These are phyloP conservation scores for Jatropha podagrica DNA, from an alignment of 441 rosid species.

Conservation along the genomic window DNA sequence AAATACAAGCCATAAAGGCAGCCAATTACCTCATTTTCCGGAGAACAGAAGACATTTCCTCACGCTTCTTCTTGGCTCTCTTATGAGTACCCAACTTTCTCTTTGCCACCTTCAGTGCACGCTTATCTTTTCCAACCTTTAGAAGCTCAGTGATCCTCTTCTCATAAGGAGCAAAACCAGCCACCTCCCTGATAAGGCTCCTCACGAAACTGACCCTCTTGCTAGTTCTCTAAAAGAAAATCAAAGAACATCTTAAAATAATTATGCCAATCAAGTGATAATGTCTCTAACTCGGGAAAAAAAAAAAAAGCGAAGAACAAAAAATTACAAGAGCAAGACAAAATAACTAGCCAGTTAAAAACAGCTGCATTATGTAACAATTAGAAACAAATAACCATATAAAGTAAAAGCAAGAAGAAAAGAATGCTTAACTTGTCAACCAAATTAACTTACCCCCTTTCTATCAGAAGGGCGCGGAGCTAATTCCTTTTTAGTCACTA, in stretches of 20 bases:
- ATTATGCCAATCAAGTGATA: neutral
- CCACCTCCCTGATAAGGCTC: slow-evolving; percentile 54
- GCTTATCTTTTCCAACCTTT: slow-evolving; percentile 59
- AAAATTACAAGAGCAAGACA: neutral
- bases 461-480: slow-evolving; percentile 50
- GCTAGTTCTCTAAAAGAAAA: slow-evolving; percentile 42
- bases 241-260: neutral
- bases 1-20: neutral
- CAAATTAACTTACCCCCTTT: slow-evolving; percentile 43
- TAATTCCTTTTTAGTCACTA: slow-evolving; percentile 54
- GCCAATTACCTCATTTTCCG: slow-evolving; percentile 53
- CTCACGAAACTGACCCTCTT: slow-evolving; percentile 56
- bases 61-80: slow-evolving; percentile 61
- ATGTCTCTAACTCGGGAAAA: neutral
- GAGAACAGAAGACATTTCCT: slow-evolving; percentile 51
- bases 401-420: neutral
- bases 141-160: slow-evolving; percentile 58
- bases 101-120: slow-evolving; percentile 56
- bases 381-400: neutral
- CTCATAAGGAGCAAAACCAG: slow-evolving; percentile 60
- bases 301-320: neutral
- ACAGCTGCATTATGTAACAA: neutral
- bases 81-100: slow-evolving; percentile 57
- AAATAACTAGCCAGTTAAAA: neutral
- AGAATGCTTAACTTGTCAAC: neutral